Evolutionary conservation across 1,139 yeast species (phyloP), one percentile per base, ranked within the genome.

Genomic region (Komagataea norvegica): DNA sequence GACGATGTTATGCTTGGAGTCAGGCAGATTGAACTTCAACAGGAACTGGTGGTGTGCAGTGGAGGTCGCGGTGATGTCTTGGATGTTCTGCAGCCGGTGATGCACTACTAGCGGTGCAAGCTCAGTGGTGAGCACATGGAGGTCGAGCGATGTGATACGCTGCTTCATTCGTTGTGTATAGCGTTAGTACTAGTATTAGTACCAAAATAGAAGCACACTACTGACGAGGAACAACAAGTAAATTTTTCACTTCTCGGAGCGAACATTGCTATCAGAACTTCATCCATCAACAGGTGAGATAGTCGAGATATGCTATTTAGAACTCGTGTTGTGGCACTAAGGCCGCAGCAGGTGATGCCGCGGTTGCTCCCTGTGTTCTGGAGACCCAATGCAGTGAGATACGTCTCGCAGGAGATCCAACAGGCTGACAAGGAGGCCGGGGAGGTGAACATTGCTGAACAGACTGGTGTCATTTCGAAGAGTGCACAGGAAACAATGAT

Each of bases 111-210:
- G 65, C 5, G 53, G 44, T 39, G 71, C 68, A 42, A 89, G 69
- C 57, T 91, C 98, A 24, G 71, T 63, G 3, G 81, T 70, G 31
- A 88, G 64, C 41, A 87, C 68, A 59, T 79, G 81, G 33, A 89
- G 71, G 61, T 89, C 97, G 44, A 89, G 67, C 3, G 93, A 82
- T 11, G 91, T 80, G 46, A 88, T 75, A 61, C 96, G 74, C 72
- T 89, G 97, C 81, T 89, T 25, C 40, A 36, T 36, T n/a, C 13
- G 7, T 17, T n/a, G 30, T 15, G 19, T 15, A 8, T 25, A 14
- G 5, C 6, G 11, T 19, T 6, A 5, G 24, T 18, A 18, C 13
- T 25, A 14, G 8, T n/a, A n/a, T n/a, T n/a, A n/a, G n/a, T n/a
- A n/a, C n/a, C n/a, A n/a, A n/a, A n/a, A n/a, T n/a, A n/a, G n/a